Conservation (phyloP, 768 basidiomycete species). For the Butyriboletus loyo region DNA sequence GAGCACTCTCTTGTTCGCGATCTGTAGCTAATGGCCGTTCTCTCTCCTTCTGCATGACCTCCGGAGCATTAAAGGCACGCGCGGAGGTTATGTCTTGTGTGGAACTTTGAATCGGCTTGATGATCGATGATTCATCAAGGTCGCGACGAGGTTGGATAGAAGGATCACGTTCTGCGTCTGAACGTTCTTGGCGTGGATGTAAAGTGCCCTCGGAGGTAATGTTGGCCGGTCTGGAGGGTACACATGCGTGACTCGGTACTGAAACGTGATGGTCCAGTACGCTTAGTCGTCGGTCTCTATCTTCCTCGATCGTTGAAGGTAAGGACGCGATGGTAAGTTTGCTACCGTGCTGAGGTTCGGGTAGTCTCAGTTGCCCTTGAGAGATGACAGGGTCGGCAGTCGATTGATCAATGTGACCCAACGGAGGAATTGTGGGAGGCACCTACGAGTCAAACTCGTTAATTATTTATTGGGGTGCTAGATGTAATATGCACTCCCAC, state of each 20-base stretch:
- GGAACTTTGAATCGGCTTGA: slow-evolving; percentile 33
- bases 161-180: slow-evolving; percentile 46
- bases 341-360: background rate
- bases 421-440: background rate
- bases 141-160: background rate
- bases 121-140: slow-evolving; percentile 25
- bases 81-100: slow-evolving; percentile 49
- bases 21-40: background rate
- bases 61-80: slow-evolving; percentile 48
- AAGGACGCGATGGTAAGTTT: background rate
- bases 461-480: background rate
- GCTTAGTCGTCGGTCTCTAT: background rate
- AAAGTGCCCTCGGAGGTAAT: slow-evolving; percentile 41
- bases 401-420: background rate
- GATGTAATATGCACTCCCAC: background rate
- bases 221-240: slow-evolving; percentile 28
- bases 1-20: too few species aligned
- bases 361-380: too few species aligned
- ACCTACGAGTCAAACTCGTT: background rate
- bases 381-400: too few species aligned
- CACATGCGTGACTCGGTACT: background rate
- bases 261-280: background rate
- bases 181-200: slow-evolving; percentile 45
- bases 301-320: background rate
- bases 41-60: background rate